Evolutionary conservation across 805 yeast genomes (phyloP), one percentile per base, ranked within the genome.

Genomic region (Sugiyamaella boreocaroliniensis): DNA sequence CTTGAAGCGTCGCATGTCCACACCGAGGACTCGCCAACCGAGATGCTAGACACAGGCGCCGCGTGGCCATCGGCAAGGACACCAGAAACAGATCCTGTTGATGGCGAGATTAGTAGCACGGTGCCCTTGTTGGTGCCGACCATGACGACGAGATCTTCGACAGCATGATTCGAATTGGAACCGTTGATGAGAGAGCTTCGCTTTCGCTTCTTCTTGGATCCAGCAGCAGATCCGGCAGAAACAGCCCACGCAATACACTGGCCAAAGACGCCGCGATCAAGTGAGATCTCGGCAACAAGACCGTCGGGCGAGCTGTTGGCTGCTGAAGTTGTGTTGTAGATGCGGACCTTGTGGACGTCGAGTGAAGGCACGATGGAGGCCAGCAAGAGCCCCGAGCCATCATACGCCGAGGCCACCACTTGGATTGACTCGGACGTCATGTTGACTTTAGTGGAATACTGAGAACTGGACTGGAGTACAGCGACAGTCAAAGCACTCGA

Each of bases 311-410:
- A 43, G 26, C 41, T n/a, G n/a, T 15, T 16, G 10, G 29, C 34
- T 71, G 59, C 14, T 75, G 65, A 26, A n/a, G 48, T 32, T 14
- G 32, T 20, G 16, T 85, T 75, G 62, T 82, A 83, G 1, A 85
- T 86, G 52, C 82, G 74, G 40, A 88, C 70, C 58, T 81, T 80
- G 62, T 85, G 92, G 4, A 82, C 73, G 65, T 86, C 92, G 54
- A 88, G 75, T 1, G 88, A 84, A 37, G 80, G 78, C 18, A 80
- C 71, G 0, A 80, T 87, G 45, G 81, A 78, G 22, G 90, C 89
- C 59, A 82, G 75, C 62, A 75, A 76, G 44, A 77, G 72, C n/a
- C 85, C 82, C 1, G 78, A 68, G 11, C 81, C 75, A 66, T 88
- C 92, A 64, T 82, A 87, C 41, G 68, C 55, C 11, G 68, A 59